Percentiles rank a stretch among this genome's conserved stretches.
phyloP scores from a whole-genome alignment of 306 rosid genomes.

The Gleditsia sinensis region DNA sequence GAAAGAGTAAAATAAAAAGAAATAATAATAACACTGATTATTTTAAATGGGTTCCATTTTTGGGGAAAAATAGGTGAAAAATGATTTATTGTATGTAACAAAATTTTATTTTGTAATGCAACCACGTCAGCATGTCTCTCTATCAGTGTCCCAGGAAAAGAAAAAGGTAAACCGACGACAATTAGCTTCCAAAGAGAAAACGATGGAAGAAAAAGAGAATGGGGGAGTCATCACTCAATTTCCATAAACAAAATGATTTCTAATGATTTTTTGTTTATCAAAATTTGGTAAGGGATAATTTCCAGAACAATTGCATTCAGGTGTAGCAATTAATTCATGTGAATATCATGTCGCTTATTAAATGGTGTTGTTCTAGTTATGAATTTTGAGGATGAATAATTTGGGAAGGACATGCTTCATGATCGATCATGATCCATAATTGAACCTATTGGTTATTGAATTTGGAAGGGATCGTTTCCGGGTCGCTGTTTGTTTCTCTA shows the following conservation, averaged over 20 bases:
- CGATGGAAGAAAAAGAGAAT: constrained; percentile 5
- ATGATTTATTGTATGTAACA: background rate
- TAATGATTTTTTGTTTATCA: background rate
- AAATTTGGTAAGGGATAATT: background rate
- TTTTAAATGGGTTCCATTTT: background rate
- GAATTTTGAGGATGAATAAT: background rate
- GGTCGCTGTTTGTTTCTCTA: background rate
- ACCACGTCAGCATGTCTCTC: constrained; percentile 37
- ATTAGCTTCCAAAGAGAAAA: background rate
- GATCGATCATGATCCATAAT: background rate
- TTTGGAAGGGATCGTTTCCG: background rate
- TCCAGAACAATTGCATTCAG: background rate
- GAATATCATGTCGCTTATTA: background rate
- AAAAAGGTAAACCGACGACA: background rate
- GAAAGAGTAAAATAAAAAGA: no score
- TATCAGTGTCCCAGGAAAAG: constrained; percentile 30
- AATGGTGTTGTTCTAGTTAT: background rate
- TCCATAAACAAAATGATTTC: background rate
- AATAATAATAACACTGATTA: no score
- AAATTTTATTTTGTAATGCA: background rate
- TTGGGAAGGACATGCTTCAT: background rate
- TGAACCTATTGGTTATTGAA: background rate
- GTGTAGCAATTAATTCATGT: background rate
- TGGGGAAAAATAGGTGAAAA: background rate
- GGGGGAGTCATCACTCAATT: constrained; percentile 19